phyloP scores from a whole-genome alignment of 331 rosid species.

The Phaseolus coccineus region DNA sequence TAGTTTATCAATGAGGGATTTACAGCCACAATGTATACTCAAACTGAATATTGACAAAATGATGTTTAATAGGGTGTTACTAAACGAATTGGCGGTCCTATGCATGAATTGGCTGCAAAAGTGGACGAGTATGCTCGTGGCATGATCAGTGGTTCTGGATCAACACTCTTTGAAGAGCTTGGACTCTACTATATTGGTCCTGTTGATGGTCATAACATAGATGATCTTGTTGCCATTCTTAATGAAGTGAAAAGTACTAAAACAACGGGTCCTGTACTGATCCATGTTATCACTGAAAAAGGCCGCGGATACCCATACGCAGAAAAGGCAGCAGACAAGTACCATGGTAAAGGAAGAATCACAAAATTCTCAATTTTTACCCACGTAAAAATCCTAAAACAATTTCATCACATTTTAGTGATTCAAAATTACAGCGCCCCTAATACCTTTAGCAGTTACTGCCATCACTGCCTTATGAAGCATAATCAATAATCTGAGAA shows the following conservation, averaged over 20 bases:
- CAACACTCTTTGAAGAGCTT: conserved; percentile 94
- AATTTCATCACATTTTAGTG: not conserved
- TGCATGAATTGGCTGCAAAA: conserved; percentile 97
- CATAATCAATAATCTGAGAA: not conserved
- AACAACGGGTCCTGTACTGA: conserved; percentile 90
- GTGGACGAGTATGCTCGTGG: conserved; percentile 99
- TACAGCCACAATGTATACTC: conserved; percentile 11
- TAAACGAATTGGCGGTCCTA: conserved; percentile 89
- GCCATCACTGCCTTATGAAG: conserved; percentile 17
- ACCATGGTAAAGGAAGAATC: conserved; percentile 70
- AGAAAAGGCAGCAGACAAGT: conserved; percentile 93
- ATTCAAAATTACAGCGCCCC: not conserved
- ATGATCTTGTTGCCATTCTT: conserved; percentile 87
- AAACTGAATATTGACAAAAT: conserved; percentile 40
- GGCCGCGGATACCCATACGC: conserved; percentile 99
- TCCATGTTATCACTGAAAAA: conserved; percentile 92
- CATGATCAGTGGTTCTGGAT: conserved; percentile 96
- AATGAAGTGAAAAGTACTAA: conserved; percentile 85
- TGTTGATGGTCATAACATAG: conserved; percentile 96
- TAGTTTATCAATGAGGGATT: conserved; percentile 12
- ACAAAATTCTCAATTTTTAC: not conserved
- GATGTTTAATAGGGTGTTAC: conserved; percentile 75
- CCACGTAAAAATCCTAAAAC: not conserved
- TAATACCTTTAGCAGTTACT: conserved; percentile 10
- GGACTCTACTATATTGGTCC: conserved; percentile 98